Conservation (phyloP, 148 eudicot genomes). For the Polygonum maritimum region DNA sequence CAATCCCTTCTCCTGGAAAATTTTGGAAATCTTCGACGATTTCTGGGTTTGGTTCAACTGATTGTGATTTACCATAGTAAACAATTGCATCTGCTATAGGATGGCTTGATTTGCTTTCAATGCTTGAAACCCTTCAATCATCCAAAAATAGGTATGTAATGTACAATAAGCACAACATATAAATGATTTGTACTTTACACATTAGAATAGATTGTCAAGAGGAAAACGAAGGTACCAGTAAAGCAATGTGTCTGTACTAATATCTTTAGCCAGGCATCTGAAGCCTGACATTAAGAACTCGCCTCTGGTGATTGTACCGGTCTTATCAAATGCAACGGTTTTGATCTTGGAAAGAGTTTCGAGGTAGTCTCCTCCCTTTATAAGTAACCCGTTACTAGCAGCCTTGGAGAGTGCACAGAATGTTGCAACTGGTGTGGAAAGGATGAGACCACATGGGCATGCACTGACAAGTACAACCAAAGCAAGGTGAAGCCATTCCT, state of each 20-base stretch:
- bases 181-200: not conserved
- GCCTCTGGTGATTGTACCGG: conserved; percentile 86
- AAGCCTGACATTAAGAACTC: conserved; percentile 57
- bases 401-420: conserved; percentile 90
- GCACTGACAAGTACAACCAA: conserved; percentile 83
- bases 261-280: conserved; percentile 30
- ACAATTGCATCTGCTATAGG: conserved; percentile 80
- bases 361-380: conserved; percentile 85
- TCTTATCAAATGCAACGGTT: conserved; percentile 77
- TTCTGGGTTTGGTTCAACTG: conserved; percentile 55
- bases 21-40: conserved; percentile 60
- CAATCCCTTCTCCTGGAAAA: conserved; percentile 93
- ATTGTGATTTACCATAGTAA: conserved; percentile 43
- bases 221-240: conserved; percentile 45
- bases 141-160: not conserved
- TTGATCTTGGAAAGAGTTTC: conserved; percentile 66
- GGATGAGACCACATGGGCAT: conserved; percentile 91
- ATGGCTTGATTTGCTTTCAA: conserved; percentile 92
- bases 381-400: conserved; percentile 64
- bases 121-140: conserved; percentile 73
- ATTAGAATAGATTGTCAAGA: not conserved
- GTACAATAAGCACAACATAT: not conserved
- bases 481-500: conserved; percentile 60
- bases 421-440: conserved; percentile 87
- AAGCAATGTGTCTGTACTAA: conserved; percentile 35